Evolutionary conservation across 345 rosid genomes (phyloP).

Genomic region (Leavenworthia alabamica): DNA sequence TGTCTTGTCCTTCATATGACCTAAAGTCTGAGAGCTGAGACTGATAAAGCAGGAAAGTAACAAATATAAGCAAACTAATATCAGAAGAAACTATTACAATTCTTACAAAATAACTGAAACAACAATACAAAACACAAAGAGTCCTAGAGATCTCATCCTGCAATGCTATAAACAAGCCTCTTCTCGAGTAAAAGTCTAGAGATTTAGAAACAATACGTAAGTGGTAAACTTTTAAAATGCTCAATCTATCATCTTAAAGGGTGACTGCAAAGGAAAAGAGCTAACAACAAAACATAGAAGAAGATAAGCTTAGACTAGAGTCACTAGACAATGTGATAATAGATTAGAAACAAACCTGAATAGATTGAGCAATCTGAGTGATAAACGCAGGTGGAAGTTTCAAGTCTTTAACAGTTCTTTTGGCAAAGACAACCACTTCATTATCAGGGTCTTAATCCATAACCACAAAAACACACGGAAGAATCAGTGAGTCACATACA

Average conservation of each 20-base stretch:
- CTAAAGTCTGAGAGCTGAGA: slow-evolving; percentile 79
- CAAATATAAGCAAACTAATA: background rate
- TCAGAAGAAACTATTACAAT: background rate
- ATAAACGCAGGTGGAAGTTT: slow-evolving; percentile 78
- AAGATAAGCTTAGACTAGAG: background rate
- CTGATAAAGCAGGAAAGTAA: slow-evolving; percentile 31
- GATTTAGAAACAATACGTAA: background rate
- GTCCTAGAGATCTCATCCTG: background rate
- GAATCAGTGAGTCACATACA: slow-evolving; percentile 1
- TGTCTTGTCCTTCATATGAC: slow-evolving; percentile 88
- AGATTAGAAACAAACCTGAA: slow-evolving; percentile 48
- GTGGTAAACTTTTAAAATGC: background rate
- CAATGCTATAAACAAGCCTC: background rate
- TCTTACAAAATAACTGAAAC: background rate
- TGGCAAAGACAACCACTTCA: slow-evolving; percentile 74
- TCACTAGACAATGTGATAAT: background rate
- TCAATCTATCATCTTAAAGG: background rate
- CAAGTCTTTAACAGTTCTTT: slow-evolving; percentile 86
- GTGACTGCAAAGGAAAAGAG: background rate
- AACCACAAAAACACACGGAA: background rate
- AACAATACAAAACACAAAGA: slow-evolving; percentile 8
- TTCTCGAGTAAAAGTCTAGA: background rate
- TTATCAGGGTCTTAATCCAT: slow-evolving; percentile 69
- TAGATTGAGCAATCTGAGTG: slow-evolving; percentile 80
- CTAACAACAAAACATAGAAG: background rate